Evolutionary conservation across 2,329 filamentous ascomycete species (phyloP), one percentile per base, ranked within the genome.

Genomic region (Dothistroma septosporum): DNA sequence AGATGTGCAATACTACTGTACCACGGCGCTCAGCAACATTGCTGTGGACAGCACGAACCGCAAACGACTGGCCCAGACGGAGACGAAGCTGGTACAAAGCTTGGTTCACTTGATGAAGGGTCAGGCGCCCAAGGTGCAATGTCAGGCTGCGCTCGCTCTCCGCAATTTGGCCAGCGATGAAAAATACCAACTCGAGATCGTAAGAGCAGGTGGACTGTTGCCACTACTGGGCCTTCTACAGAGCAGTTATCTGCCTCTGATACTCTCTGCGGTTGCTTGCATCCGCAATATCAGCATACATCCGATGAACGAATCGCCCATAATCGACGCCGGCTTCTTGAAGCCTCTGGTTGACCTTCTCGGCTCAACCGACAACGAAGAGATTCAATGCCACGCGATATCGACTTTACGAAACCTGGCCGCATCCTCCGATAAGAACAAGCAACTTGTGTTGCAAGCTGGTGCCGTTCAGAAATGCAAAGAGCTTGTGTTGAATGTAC

Each of bases 271-370:
- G 50, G 94, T 99, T 65, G 94, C 94, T 54, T 99, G 94, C 74
- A 99, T 99, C 74, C 89, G 94, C 70, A 99, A 99, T 76, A 99
- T 99, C 68, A 97, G 93, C 60, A 99, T 99, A 67, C 94, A 99
- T 74, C 94, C 94, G 19, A 82, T 93, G 72, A 99, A 99, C 77
- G 94, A 99, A 77, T 97, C 93, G 11, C 94, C 94, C 0, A 99
- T 99, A 66, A 99, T 99, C 71, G 94, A 99, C 72, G 93, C 93
- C 46, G 94, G 93, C 61, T 99, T 99, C 76, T 78, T 99, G 62
- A 92, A 92, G 74, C 94, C 94, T 0, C 79, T 99, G 58, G 94
- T 99, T 24, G 92, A 97, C 67, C 83, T 99, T 1, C 84, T 99
- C 8, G 93, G 94, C 55, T 95, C 92, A 10, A 97, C 92, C 0